These are phyloP conservation scores for grape (Vitis vinifera) DNA, from an alignment of 164 flowering plant genomes.

Conservation along the genomic window DNA sequence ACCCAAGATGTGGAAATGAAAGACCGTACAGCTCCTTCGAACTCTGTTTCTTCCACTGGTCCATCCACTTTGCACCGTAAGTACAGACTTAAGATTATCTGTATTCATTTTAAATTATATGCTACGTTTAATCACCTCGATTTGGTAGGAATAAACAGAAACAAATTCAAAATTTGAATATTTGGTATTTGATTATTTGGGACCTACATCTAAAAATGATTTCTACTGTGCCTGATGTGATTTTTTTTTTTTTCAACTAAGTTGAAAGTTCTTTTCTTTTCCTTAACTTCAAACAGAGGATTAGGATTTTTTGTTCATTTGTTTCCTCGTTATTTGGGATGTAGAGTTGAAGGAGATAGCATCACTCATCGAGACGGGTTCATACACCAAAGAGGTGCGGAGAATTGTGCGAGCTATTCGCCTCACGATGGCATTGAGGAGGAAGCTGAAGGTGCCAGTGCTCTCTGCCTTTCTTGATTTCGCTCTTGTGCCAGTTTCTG, in stretches of 20 bases:
- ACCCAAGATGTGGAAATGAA: conserved; percentile 16
- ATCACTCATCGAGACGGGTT: conserved; percentile 16
- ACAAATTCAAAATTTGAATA: too few relatives aligned
- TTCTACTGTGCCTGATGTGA: too few relatives aligned
- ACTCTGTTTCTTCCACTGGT: neutral
- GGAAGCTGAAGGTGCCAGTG: conserved; percentile 58
- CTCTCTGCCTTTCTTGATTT: conserved; percentile 60
- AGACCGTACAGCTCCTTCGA: conserved; percentile 8
- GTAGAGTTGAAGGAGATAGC: conserved; percentile 16
- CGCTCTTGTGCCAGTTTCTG: conserved; percentile 67
- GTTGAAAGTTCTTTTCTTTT: too few relatives aligned
- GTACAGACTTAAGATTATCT: neutral
- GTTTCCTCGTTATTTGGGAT: neutral
- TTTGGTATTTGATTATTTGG: too few relatives aligned
- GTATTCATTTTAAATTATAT: neutral
- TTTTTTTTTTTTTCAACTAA: too few relatives aligned
- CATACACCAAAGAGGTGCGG: conserved; percentile 11
- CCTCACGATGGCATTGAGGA: conserved; percentile 64
- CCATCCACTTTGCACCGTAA: conserved; percentile 14
- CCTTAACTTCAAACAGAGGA: too few relatives aligned
- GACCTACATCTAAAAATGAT: too few relatives aligned
- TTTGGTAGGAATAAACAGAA: too few relatives aligned
- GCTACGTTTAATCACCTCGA: too few relatives aligned
- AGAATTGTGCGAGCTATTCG: conserved; percentile 52
- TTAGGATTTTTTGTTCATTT: too few relatives aligned